Conservation (phyloP, 257 asterid genomes). For the Lycium ferocissimum region DNA sequence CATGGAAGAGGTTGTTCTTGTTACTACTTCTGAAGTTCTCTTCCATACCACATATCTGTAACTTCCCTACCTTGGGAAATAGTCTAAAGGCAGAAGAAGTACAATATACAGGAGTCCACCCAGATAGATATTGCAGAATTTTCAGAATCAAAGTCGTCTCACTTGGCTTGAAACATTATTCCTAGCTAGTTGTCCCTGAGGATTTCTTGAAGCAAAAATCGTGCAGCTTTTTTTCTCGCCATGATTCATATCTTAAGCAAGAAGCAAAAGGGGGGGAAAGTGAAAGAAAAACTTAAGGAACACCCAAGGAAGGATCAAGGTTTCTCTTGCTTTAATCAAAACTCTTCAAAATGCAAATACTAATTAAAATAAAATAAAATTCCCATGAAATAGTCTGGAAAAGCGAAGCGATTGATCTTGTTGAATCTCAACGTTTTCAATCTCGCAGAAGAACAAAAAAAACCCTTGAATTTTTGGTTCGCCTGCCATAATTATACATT, state of each 20-base stretch:
- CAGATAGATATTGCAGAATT: slow-evolving; percentile 24
- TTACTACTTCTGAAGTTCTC: background rate
- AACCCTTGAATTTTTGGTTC: background rate
- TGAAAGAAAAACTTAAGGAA: background rate
- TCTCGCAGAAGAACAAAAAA: too few relatives aligned
- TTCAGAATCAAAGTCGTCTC: background rate
- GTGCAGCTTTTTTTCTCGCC: too few relatives aligned
- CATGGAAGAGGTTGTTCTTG: too few relatives aligned
- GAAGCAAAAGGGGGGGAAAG: background rate
- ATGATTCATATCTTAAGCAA: background rate
- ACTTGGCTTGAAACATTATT: background rate
- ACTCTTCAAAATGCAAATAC: background rate
- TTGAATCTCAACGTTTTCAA: too few relatives aligned
- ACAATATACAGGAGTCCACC: background rate
- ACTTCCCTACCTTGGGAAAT: background rate
- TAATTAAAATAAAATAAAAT: too few relatives aligned
- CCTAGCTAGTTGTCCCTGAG: too few relatives aligned
- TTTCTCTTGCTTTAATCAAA: background rate
- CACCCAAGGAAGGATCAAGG: background rate
- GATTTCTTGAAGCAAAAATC: too few relatives aligned
- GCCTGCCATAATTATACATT: background rate
- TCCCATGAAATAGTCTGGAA: background rate
- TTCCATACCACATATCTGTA: background rate
- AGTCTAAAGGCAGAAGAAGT: background rate
- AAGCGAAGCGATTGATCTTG: too few relatives aligned